Evolutionary conservation across 371 early-diverging fungal genomes (phyloP).

Genomic region (Parasitella parasitica): DNA sequence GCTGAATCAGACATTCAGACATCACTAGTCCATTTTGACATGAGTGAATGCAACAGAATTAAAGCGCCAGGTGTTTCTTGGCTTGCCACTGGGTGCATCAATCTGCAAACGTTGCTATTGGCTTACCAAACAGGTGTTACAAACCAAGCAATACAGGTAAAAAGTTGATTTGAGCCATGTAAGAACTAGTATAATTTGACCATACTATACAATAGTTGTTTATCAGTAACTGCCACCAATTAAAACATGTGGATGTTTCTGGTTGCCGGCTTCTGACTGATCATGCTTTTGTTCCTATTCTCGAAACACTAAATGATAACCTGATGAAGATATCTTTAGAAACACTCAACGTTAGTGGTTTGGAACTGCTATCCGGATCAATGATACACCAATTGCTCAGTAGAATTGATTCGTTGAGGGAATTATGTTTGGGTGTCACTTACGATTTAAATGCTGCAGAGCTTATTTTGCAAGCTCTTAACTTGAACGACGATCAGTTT

Average conservation of each 20-base stretch:
- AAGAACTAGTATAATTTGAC: too few relatives aligned
- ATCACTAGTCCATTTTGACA: slow-evolving; percentile 33
- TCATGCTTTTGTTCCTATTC: slow-evolving; percentile 24
- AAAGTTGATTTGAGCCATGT: neutral
- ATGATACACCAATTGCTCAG: slow-evolving; percentile 15
- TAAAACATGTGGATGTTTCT: slow-evolving; percentile 28
- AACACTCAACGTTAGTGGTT: slow-evolving; percentile 27
- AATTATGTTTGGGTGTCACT: slow-evolving; percentile 21
- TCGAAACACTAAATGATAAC: slow-evolving; percentile 8
- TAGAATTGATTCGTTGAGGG: slow-evolving; percentile 5
- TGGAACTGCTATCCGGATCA: slow-evolving; percentile 16
- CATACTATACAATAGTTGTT: too few relatives aligned
- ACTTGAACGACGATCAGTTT: slow-evolving; percentile 1
- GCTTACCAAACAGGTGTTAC: slow-evolving; percentile 43
- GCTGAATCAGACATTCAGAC: neutral
- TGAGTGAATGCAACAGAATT: slow-evolving; percentile 42
- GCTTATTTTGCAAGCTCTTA: slow-evolving; percentile 14
- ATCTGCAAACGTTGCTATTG: slow-evolving; percentile 26
- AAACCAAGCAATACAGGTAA: slow-evolving; percentile 36
- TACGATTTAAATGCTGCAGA: slow-evolving; percentile 27
- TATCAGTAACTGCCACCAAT: slow-evolving; percentile 19
- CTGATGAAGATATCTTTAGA: slow-evolving; percentile 12
- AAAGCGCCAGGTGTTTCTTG: slow-evolving; percentile 24
- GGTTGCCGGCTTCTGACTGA: slow-evolving; percentile 28
- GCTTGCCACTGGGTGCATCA: slow-evolving; percentile 26